A percentile compares a stretch with the other conserved stretches of the same genome.
phyloP scores from a whole-genome alignment of 768 basidiomycete genomes.

The Pulveroboletus ravenelii region DNA sequence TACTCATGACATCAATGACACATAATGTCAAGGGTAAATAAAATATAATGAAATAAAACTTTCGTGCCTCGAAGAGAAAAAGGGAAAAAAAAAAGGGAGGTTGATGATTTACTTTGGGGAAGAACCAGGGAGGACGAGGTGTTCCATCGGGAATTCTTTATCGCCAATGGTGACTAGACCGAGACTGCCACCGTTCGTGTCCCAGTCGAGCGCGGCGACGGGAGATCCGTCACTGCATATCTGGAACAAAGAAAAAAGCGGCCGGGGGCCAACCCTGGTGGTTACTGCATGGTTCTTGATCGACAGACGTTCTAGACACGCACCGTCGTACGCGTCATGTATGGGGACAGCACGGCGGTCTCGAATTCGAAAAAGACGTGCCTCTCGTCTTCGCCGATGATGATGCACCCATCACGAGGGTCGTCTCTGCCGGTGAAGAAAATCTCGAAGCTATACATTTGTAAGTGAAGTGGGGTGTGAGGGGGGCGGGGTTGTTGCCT shows the following conservation, averaged over 20 bases:
- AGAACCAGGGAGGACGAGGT: conserved; percentile 53
- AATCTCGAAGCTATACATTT: conserved; percentile 42
- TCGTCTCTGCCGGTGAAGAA: conserved; percentile 70
- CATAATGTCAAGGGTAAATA: no score
- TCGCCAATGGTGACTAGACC: conserved; percentile 49
- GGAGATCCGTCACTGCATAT: conserved; percentile 42
- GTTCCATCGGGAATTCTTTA: conserved; percentile 56
- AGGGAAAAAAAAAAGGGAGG: not conserved
- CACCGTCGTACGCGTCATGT: conserved; percentile 27
- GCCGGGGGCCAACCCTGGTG: no score
- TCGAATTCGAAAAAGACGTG: conserved; percentile 65
- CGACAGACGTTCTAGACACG: not conserved
- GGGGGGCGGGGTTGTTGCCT: conserved; percentile 3
- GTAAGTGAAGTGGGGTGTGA: not conserved
- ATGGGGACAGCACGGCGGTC: conserved; percentile 36
- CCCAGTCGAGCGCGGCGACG: conserved; percentile 53
- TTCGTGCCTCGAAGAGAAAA: conserved; percentile 2
- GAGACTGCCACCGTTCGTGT: conserved; percentile 25
- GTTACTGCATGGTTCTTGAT: not conserved
- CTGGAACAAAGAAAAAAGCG: conserved; percentile 4
- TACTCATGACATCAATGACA: no score
- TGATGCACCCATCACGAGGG: conserved; percentile 56
- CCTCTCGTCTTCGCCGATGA: conserved; percentile 61
- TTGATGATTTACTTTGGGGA: conserved; percentile 38
- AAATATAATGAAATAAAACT: no score